phyloP scores from a whole-genome alignment of 2,329 filamentous ascomycete genomes.

The Nemania sp. region DNA sequence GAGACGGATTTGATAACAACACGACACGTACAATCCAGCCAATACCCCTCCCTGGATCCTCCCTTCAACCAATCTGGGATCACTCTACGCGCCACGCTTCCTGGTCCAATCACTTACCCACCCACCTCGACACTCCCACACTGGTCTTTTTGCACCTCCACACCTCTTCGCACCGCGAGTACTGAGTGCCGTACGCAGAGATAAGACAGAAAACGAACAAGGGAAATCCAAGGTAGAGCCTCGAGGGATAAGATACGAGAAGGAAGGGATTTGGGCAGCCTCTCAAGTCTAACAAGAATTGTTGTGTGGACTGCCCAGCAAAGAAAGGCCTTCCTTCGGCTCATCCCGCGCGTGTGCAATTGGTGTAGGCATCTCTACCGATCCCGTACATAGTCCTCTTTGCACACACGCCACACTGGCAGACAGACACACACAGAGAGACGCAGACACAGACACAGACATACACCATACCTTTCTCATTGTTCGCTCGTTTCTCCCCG shows the following conservation, averaged over 20 bases:
- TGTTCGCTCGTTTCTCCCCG: not conserved
- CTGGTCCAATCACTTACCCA: slow-evolving; percentile 24
- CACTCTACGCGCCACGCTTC: slow-evolving; percentile 25
- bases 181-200: slow-evolving; percentile 11
- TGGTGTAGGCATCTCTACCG: no score
- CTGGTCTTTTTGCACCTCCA: slow-evolving; percentile 10
- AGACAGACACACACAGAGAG: no score
- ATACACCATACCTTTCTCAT: no score
- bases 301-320: no score
- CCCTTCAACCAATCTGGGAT: slow-evolving; percentile 25
- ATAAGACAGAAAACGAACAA: not conserved
- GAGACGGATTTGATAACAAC: slow-evolving; percentile 23
- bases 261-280: no score
- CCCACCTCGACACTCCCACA: slow-evolving; percentile 24
- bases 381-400: no score
- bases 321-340: no score
- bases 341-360: no score
- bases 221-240: not conserved
- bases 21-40: slow-evolving; percentile 19
- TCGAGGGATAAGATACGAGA: no score
- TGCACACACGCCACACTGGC: no score
- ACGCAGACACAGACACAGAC: no score
- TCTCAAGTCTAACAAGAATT: no score
- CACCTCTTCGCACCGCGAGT: slow-evolving; percentile 19
- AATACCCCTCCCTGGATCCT: slow-evolving; percentile 11